Percentiles rank a stretch among this genome's conserved stretches.
These are phyloP conservation scores for Boletellus sp. DNA, from an alignment of 1,284 basidiomycete species.

Conservation along the genomic window DNA sequence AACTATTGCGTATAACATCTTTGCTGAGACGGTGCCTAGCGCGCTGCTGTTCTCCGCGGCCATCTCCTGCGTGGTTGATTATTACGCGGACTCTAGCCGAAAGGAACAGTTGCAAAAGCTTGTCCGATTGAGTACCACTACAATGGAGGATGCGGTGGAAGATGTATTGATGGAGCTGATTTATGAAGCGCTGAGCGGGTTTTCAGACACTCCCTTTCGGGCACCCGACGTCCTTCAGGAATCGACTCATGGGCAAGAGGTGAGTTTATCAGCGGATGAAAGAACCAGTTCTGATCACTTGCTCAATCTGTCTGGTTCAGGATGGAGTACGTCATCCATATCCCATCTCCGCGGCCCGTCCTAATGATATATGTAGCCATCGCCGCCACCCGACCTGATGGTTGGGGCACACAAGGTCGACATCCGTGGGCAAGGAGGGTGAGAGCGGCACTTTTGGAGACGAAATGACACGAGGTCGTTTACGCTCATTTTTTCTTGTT, in stretches of 20 bases:
- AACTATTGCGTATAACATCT: conserved; percentile 32
- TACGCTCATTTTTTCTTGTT: background rate
- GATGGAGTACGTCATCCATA: conserved; percentile 14
- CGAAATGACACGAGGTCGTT: background rate
- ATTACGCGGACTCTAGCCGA: conserved; percentile 50
- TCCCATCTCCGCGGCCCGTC: background rate
- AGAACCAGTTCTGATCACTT: background rate
- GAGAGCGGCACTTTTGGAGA: background rate
- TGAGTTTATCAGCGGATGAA: conserved; percentile 3
- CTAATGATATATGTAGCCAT: conserved; percentile 8
- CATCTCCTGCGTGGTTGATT: conserved; percentile 59
- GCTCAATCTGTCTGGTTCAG: background rate
- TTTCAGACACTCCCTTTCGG: background rate
- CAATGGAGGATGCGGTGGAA: conserved; percentile 23
- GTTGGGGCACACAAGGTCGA: conserved; percentile 13
- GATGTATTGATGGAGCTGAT: conserved; percentile 44
- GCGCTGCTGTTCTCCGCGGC: conserved; percentile 52
- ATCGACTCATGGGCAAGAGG: conserved; percentile 9
- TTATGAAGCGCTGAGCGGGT: conserved; percentile 51
- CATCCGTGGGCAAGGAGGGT: conserved; percentile 23
- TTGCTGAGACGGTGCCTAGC: conserved; percentile 49
- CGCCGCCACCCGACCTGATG: background rate
- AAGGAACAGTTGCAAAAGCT: conserved; percentile 43
- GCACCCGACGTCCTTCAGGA: background rate
- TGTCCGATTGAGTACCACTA: conserved; percentile 32